A percentile compares a stretch with the other conserved stretches of the same genome.
Conservation (phyloP, 306 rosid genomes). For the Trifolium pratense region DNA sequence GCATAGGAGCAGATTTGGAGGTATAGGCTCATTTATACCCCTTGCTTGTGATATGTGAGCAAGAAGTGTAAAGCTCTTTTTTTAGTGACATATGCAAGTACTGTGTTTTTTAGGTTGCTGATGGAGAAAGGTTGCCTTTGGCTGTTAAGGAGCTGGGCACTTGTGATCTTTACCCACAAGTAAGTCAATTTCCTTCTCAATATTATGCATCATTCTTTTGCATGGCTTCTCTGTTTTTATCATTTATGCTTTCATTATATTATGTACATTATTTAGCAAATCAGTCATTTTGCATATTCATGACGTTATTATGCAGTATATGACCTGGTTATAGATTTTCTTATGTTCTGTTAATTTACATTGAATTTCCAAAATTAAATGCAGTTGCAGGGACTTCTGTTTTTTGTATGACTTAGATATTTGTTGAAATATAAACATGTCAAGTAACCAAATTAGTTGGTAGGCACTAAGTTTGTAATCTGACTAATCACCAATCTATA, state of each 20-base stretch:
- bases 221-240: constrained; percentile 14
- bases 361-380: constrained; percentile 27
- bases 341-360: constrained; percentile 17
- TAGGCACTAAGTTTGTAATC: constrained; percentile 20
- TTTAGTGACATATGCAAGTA: constrained; percentile 33
- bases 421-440: constrained; percentile 1
- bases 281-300: constrained; percentile 23
- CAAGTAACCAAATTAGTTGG: constrained; percentile 4
- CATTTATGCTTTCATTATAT: constrained; percentile 23
- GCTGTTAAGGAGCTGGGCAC: constrained; percentile 98
- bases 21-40: constrained; percentile 50
- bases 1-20: constrained; percentile 93
- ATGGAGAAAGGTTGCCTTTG: constrained; percentile 97
- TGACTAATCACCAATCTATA: constrained; percentile 26
- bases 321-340: not conserved
- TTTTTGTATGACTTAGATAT: constrained; percentile 19
- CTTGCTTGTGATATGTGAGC: constrained; percentile 29
- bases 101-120: constrained; percentile 73
- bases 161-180: constrained; percentile 99
- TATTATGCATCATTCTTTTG: constrained; percentile 29
- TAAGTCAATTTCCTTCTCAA: constrained; percentile 47
- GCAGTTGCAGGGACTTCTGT: constrained; percentile 26
- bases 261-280: constrained; percentile 28
- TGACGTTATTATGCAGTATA: constrained; percentile 15
- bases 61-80: constrained; percentile 28